phyloP scores from a whole-genome alignment of 306 rosid species.

The Fagus crenata region DNA sequence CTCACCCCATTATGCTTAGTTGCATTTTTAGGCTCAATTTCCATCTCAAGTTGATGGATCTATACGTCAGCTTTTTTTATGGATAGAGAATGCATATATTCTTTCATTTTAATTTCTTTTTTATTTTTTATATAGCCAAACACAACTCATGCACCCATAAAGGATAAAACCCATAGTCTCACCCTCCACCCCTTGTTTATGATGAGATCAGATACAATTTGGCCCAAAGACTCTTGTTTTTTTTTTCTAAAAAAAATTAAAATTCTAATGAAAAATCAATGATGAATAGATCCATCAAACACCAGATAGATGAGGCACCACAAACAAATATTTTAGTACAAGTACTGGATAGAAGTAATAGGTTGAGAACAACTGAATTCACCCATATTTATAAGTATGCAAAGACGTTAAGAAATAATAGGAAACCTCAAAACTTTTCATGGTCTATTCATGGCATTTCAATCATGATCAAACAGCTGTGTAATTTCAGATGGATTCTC shows the following conservation, averaged over 20 bases:
- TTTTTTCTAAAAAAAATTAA: neutral
- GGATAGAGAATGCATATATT: no score
- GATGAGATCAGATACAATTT: neutral
- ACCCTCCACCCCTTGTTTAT: neutral
- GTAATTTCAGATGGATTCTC: no score
- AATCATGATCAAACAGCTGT: neutral
- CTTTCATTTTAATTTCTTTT: no score
- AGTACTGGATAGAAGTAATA: neutral
- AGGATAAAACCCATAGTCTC: neutral
- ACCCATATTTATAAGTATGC: neutral
- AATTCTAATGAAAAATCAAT: neutral
- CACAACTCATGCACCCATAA: neutral
- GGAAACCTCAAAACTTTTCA: neutral
- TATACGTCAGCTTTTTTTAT: no score
- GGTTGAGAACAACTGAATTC: neutral
- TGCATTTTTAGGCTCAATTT: neutral
- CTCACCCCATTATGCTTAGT: neutral
- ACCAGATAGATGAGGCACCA: neutral
- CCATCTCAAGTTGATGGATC: no score
- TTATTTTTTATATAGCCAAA: no score
- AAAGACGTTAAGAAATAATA: neutral
- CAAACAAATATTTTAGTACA: neutral
- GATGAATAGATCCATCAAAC: neutral
- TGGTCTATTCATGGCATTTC: conserved; percentile 1
- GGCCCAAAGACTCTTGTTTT: neutral